Percentiles rank a stretch among this genome's conserved stretches.
Conservation (phyloP, 2,329 filamentous ascomycete genomes). For the Pezicula rhizophila region DNA sequence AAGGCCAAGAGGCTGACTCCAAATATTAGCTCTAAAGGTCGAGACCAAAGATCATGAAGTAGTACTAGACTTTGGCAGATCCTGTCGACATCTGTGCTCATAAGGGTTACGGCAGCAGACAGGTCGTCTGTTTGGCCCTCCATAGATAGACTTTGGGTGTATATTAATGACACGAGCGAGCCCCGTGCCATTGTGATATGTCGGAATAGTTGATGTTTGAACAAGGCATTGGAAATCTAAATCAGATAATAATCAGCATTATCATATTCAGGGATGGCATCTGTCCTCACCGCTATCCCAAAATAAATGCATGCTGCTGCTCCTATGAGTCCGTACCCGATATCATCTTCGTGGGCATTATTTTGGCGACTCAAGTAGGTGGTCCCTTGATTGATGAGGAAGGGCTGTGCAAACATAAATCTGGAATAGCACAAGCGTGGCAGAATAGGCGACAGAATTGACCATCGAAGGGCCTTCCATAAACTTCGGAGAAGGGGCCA, state of each 20-base stretch:
- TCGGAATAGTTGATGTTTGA: slow-evolving; percentile 33
- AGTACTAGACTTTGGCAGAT: slow-evolving; percentile 17
- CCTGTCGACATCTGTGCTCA: slow-evolving; percentile 37
- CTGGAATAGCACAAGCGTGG: slow-evolving; percentile 8
- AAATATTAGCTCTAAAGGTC: slow-evolving; percentile 28
- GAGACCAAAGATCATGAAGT: slow-evolving; percentile 31
- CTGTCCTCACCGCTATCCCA: slow-evolving; percentile 12
- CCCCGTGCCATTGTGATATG: slow-evolving; percentile 36
- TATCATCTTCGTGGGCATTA: slow-evolving; percentile 1
- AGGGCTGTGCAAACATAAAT: slow-evolving; percentile 13
- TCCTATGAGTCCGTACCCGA: slow-evolving; percentile 17
- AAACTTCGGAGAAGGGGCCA: neutral
- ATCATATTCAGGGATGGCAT: neutral
- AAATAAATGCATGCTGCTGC: slow-evolving; percentile 17
- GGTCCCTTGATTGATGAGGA: slow-evolving; percentile 10
- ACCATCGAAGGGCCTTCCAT: neutral
- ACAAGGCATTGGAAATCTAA: neutral
- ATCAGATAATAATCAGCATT: neutral
- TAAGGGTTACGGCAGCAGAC: slow-evolving; percentile 34
- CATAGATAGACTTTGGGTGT: slow-evolving; percentile 36
- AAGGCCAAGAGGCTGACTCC: slow-evolving; percentile 11
- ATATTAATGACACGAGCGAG: slow-evolving; percentile 40
- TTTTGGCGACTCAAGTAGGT: neutral
- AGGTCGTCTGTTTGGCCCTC: slow-evolving; percentile 24
- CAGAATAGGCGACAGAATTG: neutral